Conservation (phyloP, 2,329 filamentous ascomycete species). For the Xylaria sp. region DNA sequence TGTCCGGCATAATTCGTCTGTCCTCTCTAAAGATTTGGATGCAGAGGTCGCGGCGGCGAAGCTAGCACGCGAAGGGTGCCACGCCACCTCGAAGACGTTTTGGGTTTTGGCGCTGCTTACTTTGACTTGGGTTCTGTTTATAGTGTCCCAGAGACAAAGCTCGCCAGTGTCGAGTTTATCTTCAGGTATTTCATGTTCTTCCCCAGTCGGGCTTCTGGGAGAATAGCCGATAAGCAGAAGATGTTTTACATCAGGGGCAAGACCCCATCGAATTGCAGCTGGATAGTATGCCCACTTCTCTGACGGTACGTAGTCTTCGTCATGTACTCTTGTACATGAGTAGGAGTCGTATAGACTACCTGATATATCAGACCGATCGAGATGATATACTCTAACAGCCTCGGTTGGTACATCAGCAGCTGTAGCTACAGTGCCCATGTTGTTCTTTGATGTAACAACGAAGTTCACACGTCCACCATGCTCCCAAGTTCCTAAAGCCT, state of each 20-base stretch:
- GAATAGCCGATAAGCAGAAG: conserved; percentile 71
- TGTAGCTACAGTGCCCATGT: conserved; percentile 64
- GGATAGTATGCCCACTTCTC: conserved; percentile 71
- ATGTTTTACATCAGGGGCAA: conserved; percentile 56
- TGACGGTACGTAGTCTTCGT: conserved; percentile 48
- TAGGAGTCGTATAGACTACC: conserved; percentile 45
- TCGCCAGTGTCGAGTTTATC: conserved; percentile 68
- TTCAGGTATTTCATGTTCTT: conserved; percentile 68
- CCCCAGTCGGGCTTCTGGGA: conserved; percentile 62
- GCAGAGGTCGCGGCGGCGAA: conserved; percentile 70
- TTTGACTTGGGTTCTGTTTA: conserved; percentile 55
- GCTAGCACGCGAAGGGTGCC: conserved; percentile 65
- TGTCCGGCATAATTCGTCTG: conserved; percentile 59
- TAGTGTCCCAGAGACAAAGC: conserved; percentile 68
- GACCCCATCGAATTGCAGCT: conserved; percentile 71
- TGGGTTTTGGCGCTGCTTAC: conserved; percentile 63
- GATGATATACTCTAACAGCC: conserved; percentile 67
- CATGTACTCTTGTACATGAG: conserved; percentile 48
- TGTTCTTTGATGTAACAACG: conserved; percentile 63
- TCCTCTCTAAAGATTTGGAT: conserved; percentile 53
- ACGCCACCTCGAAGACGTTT: conserved; percentile 72
- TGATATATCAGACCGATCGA: conserved; percentile 44
- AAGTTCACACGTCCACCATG: conserved; percentile 71
- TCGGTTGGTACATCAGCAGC: conserved; percentile 64
- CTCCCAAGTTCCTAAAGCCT: conserved; percentile 60